Evolutionary conservation across 169 alveolate genomes (phyloP).

Genomic region (Plasmodium vinckei): DNA sequence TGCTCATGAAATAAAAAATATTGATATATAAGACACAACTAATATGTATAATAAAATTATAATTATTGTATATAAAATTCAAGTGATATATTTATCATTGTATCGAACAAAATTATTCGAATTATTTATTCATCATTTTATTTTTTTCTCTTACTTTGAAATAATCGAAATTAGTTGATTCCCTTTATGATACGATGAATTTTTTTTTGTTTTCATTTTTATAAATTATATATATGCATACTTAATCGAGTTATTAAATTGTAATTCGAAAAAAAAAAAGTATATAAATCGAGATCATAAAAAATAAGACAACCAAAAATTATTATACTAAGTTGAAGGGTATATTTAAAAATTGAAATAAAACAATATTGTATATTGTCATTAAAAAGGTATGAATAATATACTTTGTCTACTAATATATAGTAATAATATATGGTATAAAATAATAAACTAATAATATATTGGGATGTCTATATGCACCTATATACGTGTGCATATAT

Average conservation of each 20-base stretch:
- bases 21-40: too few species aligned
- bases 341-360: background rate
- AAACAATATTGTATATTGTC: background rate
- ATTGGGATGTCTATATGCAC: background rate
- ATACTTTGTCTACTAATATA: background rate
- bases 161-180: too few species aligned
- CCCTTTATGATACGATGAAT: too few species aligned
- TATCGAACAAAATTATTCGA: too few species aligned
- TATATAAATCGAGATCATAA: background rate
- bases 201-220: background rate
- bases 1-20: too few species aligned
- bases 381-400: background rate
- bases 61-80: too few species aligned
- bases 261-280: background rate
- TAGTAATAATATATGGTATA: background rate
- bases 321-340: background rate
- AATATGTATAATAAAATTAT: too few species aligned
- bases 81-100: too few species aligned
- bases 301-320: constrained; percentile 15
- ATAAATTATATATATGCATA: background rate
- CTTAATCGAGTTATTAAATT: background rate
- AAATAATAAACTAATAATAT: background rate
- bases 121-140: too few species aligned
- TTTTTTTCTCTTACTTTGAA: too few species aligned
- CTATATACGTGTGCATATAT: background rate